phyloP scores from a whole-genome alignment of 2,329 filamentous ascomycete species.

The Chaetomium olivaceum region DNA sequence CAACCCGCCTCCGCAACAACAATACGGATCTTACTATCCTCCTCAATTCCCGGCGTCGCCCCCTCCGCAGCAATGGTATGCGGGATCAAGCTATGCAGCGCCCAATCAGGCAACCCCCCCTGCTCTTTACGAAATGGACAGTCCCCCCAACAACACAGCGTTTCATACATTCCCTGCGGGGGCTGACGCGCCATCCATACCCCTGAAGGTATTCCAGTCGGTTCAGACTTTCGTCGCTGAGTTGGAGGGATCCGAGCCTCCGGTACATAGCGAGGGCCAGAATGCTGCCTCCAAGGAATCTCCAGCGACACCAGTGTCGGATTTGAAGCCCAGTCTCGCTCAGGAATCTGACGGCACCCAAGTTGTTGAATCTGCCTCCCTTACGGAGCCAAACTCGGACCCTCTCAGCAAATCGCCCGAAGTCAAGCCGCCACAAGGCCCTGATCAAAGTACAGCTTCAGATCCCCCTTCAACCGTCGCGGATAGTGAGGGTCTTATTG shows the following conservation, averaged over 20 bases:
- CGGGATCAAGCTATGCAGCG: not conserved
- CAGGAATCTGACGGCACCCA: not conserved
- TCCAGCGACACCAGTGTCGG: not conserved
- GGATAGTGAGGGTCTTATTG: conserved; percentile 22
- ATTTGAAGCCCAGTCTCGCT: not conserved
- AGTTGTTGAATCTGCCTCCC: not conserved
- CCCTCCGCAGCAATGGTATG: not conserved
- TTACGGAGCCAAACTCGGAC: not conserved
- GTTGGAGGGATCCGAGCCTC: conserved; percentile 13
- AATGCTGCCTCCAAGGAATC: not conserved
- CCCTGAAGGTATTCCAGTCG: not conserved
- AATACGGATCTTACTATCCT: not conserved
- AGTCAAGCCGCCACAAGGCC: not conserved
- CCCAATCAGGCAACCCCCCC: not conserved
- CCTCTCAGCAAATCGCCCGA: not conserved
- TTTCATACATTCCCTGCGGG: not conserved
- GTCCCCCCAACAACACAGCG: not conserved
- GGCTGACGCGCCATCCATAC: not conserved
- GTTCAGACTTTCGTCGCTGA: conserved; percentile 14
- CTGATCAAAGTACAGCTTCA: not conserved
- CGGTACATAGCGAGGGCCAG: not conserved
- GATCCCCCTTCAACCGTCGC: not conserved
- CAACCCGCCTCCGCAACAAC: not conserved
- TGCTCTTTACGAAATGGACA: conserved; percentile 7
- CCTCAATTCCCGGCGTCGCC: not conserved